Conservation (phyloP, 2,329 filamentous ascomycete genomes). For the Pseudocercospora cruenta region DNA sequence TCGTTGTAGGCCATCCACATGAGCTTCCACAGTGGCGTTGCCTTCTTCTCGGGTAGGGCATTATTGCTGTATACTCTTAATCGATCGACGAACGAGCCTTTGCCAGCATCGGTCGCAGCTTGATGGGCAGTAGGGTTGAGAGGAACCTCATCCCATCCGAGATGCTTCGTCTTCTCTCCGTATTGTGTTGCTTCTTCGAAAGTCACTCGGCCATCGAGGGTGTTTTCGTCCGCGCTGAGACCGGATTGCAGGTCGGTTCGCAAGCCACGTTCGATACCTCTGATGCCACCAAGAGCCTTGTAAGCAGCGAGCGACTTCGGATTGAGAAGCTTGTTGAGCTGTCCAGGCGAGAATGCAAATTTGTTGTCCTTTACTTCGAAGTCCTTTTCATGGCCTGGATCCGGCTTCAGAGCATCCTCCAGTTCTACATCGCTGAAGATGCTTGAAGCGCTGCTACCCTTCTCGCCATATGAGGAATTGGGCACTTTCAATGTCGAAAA, state of each 20-base stretch:
- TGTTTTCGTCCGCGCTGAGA: slow-evolving; percentile 69
- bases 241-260: slow-evolving; percentile 67
- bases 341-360: slow-evolving; percentile 81
- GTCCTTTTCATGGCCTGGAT: slow-evolving; percentile 73
- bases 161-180: slow-evolving; percentile 26
- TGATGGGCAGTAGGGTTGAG: slow-evolving; percentile 31
- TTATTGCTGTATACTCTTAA: slow-evolving; percentile 72
- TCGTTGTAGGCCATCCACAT: slow-evolving; percentile 85
- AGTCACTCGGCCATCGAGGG: slow-evolving; percentile 63
- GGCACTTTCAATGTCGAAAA: slow-evolving; percentile 27
- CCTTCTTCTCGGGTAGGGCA: slow-evolving; percentile 68
- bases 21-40: slow-evolving; percentile 69
- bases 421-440: slow-evolving; percentile 26
- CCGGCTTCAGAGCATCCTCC: slow-evolving; percentile 71
- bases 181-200: slow-evolving; percentile 64
- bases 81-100: slow-evolving; percentile 60
- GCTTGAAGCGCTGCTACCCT: slow-evolving; percentile 24
- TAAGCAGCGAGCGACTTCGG: slow-evolving; percentile 77
- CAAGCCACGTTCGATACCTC: slow-evolving; percentile 74
- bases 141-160: slow-evolving; percentile 33
- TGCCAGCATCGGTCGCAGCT: slow-evolving; percentile 13
- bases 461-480: slow-evolving; percentile 22
- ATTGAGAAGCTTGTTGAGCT: slow-evolving; percentile 78
- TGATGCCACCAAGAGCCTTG: slow-evolving; percentile 72
- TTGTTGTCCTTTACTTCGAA: slow-evolving; percentile 77